Conservation (phyloP, 805 yeast genomes). For the Pichia exigua region DNA sequence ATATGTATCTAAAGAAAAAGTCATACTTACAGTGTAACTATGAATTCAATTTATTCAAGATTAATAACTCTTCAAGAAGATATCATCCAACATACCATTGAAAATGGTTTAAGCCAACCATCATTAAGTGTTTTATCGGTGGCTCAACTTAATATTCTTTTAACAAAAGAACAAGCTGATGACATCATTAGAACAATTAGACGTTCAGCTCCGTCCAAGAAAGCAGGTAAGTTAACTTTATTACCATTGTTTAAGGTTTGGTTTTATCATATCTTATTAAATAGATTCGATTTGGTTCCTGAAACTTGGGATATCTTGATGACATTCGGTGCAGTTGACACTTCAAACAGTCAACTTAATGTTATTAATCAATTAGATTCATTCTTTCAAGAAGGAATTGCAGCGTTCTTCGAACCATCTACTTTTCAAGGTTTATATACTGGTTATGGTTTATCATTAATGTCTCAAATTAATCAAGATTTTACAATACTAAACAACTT, state of each 20-base stretch:
- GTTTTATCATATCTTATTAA: neutral
- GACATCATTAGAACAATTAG: neutral
- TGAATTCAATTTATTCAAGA: neutral
- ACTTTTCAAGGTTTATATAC: neutral
- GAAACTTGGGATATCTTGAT: neutral
- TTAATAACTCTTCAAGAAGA: neutral
- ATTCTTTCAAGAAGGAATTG: slow-evolving; percentile 1
- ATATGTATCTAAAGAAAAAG: neutral
- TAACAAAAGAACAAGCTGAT: neutral
- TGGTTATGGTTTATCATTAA: neutral
- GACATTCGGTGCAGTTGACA: neutral
- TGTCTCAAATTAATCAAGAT: neutral
- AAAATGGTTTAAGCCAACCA: neutral
- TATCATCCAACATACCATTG: neutral
- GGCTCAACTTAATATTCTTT: neutral
- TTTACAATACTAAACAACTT: neutral
- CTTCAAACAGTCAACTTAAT: no score
- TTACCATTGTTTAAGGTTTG: slow-evolving; percentile 1
- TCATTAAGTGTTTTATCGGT: neutral
- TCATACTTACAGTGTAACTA: neutral
- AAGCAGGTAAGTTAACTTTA: neutral
- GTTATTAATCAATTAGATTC: neutral
- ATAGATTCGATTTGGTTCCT: neutral
- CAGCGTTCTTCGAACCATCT: neutral
- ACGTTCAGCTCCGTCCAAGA: slow-evolving; percentile 1